These are phyloP conservation scores for Brassica rapa DNA, from an alignment of 345 rosid species.

Conservation along the genomic window DNA sequence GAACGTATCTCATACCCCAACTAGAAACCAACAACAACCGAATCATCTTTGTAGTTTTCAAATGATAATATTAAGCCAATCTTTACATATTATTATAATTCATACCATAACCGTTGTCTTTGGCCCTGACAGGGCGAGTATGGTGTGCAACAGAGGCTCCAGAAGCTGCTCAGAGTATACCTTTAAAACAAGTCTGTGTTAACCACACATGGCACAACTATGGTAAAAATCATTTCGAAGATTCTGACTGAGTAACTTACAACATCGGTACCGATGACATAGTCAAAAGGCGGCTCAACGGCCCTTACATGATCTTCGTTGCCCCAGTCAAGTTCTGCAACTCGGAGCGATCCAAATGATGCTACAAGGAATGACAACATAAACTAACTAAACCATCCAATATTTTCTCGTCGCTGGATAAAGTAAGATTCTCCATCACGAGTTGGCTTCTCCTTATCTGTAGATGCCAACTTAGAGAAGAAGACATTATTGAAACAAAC, in stretches of 20 bases:
- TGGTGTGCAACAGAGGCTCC: constrained; percentile 75
- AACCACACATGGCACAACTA: no score
- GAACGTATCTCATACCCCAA: constrained; percentile 94
- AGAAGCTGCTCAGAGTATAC: constrained; percentile 93
- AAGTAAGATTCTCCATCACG: neutral
- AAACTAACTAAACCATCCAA: neutral
- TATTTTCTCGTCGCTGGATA: neutral
- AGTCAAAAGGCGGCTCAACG: constrained; percentile 80
- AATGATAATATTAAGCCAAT: neutral
- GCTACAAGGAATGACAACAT: constrained; percentile 46
- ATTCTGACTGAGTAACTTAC: constrained; percentile 49
- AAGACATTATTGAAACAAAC: constrained; percentile 33
- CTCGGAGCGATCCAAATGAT: constrained; percentile 83
- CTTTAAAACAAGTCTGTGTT: constrained; percentile 36
- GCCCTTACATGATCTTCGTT: constrained; percentile 71
- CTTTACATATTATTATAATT: neutral
- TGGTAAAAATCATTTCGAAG: neutral
- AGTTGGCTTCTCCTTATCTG: neutral
- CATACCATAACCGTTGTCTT: constrained; percentile 80
- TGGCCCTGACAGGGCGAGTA: constrained; percentile 71
- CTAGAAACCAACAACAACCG: constrained; percentile 42
- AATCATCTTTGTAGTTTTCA: constrained; percentile 3
- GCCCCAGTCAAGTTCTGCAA: constrained; percentile 89
- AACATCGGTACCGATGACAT: constrained; percentile 87
- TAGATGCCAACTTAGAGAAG: constrained; percentile 12